Conservation (phyloP, 441 rosid genomes). For the Macaranga tanarius region DNA sequence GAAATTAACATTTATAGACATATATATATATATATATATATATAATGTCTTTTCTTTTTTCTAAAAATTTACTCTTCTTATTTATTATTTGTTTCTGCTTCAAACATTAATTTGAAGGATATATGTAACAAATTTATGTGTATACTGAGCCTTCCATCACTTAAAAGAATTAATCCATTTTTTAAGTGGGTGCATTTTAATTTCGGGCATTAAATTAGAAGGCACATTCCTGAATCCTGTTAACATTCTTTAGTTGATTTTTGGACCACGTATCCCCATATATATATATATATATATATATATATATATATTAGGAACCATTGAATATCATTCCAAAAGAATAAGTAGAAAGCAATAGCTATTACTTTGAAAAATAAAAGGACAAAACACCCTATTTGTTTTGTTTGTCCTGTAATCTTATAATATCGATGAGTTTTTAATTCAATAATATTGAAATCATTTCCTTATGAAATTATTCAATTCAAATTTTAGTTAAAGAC, state of each 20-base stretch:
- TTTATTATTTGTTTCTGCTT: not conserved
- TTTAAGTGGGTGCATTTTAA: not conserved
- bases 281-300: not conserved
- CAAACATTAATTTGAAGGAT: not conserved
- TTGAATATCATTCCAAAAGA: not conserved
- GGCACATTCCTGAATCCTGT: not conserved
- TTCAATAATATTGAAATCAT: no score
- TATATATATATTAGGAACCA: not conserved
- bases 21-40: no score
- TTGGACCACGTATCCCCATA: not conserved
- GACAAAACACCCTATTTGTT: no score
- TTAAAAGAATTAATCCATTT: not conserved
- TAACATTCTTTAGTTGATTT: not conserved
- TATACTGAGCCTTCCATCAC: conserved; percentile 8
- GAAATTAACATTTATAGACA: not conserved
- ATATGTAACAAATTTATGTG: not conserved
- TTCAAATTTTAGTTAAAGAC: no score
- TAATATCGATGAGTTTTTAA: no score
- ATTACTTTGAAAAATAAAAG: not conserved
- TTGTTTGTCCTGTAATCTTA: no score
- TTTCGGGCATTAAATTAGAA: not conserved
- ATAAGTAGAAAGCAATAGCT: conserved; percentile 3
- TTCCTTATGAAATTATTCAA: no score
- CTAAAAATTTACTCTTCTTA: not conserved
- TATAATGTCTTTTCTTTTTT: no score